A percentile compares a stretch with the other conserved stretches of the same genome.
These are phyloP conservation scores for Cryptococcus deneoformans DNA, from an alignment of 1,284 basidiomycete species.

Conservation along the genomic window DNA sequence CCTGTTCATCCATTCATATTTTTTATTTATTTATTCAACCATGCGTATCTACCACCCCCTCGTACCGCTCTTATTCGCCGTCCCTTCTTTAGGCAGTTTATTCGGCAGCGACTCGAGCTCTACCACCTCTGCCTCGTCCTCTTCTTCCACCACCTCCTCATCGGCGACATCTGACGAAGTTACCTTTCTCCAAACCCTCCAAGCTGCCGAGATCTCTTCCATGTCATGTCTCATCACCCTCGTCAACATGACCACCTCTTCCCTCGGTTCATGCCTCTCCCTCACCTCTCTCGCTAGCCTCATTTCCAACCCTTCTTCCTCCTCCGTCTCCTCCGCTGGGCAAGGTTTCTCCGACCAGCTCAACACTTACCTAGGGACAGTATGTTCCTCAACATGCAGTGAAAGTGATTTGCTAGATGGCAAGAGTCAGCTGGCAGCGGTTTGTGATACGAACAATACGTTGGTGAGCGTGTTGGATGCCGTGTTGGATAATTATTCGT, in stretches of 20 bases:
- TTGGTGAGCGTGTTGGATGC: conserved; percentile 20
- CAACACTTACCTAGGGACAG: conserved; percentile 20
- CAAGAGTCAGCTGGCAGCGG: conserved; percentile 13
- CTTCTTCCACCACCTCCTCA: not conserved
- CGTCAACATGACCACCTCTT: conserved; percentile 35
- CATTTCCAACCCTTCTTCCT: conserved; percentile 14
- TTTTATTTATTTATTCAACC: not conserved
- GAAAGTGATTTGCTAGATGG: conserved; percentile 21
- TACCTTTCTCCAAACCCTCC: conserved; percentile 32
- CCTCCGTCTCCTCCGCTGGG: too few species aligned
- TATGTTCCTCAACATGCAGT: conserved; percentile 21
- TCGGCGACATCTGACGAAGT: conserved; percentile 4
- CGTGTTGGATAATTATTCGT: conserved; percentile 29
- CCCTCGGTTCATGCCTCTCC: conserved; percentile 31
- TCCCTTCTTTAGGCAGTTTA: conserved; percentile 1
- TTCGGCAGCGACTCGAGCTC: conserved; percentile 4
- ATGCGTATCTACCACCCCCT: not conserved
- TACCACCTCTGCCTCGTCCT: not conserved
- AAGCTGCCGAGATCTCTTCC: conserved; percentile 31
- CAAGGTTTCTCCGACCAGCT: conserved; percentile 26
- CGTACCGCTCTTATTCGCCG: conserved; percentile 2
- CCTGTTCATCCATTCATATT: not conserved
- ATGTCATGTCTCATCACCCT: conserved; percentile 40
- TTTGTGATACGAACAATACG: conserved; percentile 14
- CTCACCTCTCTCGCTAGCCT: conserved; percentile 23